These are phyloP conservation scores for Xylaria sp. DNA, from an alignment of 495 filamentous ascomycete species.

Conservation along the genomic window DNA sequence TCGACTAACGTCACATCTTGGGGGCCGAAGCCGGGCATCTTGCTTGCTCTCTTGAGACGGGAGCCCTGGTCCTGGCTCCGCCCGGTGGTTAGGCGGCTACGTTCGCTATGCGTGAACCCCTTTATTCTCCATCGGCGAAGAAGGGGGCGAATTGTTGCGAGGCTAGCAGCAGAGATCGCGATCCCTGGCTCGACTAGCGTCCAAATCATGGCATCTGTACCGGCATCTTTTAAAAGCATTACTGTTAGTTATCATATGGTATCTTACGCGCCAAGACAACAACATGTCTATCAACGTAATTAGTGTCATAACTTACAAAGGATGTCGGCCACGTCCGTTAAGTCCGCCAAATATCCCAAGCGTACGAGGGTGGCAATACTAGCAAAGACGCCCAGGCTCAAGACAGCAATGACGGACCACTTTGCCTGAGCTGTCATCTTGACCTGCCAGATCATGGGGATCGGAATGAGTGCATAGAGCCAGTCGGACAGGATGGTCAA, in stretches of 20 bases:
- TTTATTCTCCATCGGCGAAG: conserved; percentile 43
- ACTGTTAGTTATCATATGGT: not conserved
- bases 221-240: conserved; percentile 34
- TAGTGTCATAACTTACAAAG: conserved; percentile 39
- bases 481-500: conserved; percentile 52
- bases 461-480: conserved; percentile 50
- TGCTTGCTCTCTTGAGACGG: conserved; percentile 31
- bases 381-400: conserved; percentile 50
- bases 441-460: conserved; percentile 53
- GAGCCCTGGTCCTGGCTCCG: conserved; percentile 30
- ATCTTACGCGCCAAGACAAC: not conserved
- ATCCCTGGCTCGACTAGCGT: conserved; percentile 53
- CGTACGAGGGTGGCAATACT: conserved; percentile 51
- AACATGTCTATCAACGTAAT: not conserved
- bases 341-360: conserved; percentile 45
- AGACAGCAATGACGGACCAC: conserved; percentile 45
- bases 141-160: conserved; percentile 51
- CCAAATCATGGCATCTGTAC: conserved; percentile 52
- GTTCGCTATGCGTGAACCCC: conserved; percentile 43
- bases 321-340: conserved; percentile 45
- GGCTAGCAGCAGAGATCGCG: conserved; percentile 49
- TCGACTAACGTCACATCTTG: conserved; percentile 39
- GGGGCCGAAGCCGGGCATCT: conserved; percentile 40
- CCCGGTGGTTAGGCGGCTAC: conserved; percentile 31
- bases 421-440: conserved; percentile 49